These are phyloP conservation scores for Sanghuangporus weigelae DNA, from an alignment of 1,284 basidiomycete genomes.

Conservation along the genomic window DNA sequence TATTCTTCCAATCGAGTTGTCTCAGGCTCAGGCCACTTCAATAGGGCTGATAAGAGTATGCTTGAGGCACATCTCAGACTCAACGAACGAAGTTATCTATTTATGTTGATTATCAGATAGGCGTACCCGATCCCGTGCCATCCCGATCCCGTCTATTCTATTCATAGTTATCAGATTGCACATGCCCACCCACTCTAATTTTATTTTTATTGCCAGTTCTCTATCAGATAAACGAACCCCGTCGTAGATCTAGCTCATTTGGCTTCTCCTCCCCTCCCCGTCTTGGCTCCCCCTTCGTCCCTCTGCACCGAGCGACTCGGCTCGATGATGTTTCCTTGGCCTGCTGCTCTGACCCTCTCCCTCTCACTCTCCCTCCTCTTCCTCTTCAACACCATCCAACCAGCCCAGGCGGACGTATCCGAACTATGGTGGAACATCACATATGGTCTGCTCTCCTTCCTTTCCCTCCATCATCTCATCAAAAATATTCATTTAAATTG, in stretches of 20 bases:
- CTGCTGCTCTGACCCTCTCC: not conserved
- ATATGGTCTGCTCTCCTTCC: constrained; percentile 34
- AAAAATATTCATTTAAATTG: not conserved
- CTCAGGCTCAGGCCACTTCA: no score
- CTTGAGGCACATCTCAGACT: no score
- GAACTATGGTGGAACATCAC: constrained; percentile 81
- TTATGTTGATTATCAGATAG: no score
- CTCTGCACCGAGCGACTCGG: not conserved
- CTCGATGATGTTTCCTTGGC: not conserved
- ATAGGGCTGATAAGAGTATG: no score
- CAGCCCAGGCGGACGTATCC: constrained; percentile 48
- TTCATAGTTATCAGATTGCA: not conserved
- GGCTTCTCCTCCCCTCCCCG: not conserved
- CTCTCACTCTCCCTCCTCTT: not conserved
- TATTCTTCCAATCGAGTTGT: no score
- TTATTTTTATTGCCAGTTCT: not conserved
- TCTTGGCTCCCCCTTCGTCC: not conserved
- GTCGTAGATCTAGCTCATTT: no score
- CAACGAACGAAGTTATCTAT: no score
- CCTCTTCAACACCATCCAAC: not conserved
- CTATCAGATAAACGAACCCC: not conserved
- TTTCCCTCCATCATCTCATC: not conserved
- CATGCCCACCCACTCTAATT: not conserved
- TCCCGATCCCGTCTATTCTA: no score
- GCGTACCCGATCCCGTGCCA: no score